Base-by-base conservation (phyloP, 345 rosid genomes). In the Psidium friedrichsthalianum region DNA sequence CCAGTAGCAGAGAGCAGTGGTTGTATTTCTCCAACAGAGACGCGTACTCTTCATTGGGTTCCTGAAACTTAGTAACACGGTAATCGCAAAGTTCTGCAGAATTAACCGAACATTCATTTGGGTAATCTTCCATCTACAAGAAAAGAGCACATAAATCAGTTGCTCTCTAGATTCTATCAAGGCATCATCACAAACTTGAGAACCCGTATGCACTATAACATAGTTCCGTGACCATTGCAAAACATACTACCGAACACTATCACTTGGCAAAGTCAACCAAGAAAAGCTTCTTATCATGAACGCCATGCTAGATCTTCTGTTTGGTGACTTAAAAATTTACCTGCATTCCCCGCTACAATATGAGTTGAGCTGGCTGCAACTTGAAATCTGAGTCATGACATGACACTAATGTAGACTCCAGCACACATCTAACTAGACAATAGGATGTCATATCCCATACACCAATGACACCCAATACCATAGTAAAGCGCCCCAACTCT, bases 81-180 rank as follows among this genome's bases (percentile, higher is more conserved):
- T 89, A 89, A 85, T 86, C 87, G 87, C 78, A 56, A 81, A 82
- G 85, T 51, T 84, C 89, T 47, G 87, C 86, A 59, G 93, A 87
- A 85, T 84, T 88, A 74, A 87, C 88, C 83, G 49, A 85, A 81
- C 82, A 61, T 85, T 89, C 90, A 84, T 86, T 87, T 24, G 88
- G 89, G 82, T 84, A 85, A 81, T 88, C 90, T 90, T 90, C 92
- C 90, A 88, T 89, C 95, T 93, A 88, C 82, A 87, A 81, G 27
- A 57, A 52, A n/a, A 32, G 54, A n/a, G 32, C 21, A 10, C 27
- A 42, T 20, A 24, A 44, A 56, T 80, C 25, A 85, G 47, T 69
- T 69, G 78, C 44, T 69, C 47, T 20, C 44, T 16, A 69, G 78
- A 69, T 69, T 69, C 78, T 18, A 69, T 69, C 25, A 2, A 32